These are phyloP conservation scores for Domatiomyces globalis DNA, from an alignment of 2,329 filamentous ascomycete species.

Conservation along the genomic window DNA sequence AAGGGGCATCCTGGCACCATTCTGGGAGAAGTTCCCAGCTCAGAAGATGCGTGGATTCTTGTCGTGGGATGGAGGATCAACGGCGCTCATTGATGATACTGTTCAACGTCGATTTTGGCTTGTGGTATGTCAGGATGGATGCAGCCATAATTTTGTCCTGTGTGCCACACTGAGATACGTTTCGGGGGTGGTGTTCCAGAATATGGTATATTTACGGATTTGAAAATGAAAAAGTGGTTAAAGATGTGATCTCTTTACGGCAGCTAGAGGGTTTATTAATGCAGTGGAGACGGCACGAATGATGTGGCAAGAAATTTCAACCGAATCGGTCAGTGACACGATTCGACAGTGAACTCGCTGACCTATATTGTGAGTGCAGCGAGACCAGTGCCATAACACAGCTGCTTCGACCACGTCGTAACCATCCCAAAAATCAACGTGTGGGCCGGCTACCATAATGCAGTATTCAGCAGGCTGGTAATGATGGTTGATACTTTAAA, in stretches of 20 bases:
- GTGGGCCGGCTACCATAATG: no score
- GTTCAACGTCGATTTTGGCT: constrained; percentile 11
- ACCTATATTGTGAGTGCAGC: no score
- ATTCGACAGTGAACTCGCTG: neutral
- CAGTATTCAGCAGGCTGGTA: no score
- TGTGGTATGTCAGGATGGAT: constrained; percentile 15
- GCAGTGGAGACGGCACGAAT: neutral
- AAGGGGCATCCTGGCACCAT: constrained; percentile 32
- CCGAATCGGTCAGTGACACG: neutral
- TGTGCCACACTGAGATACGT: neutral
- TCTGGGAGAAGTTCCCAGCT: constrained; percentile 26
- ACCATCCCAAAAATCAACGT: no score
- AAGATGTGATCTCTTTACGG: neutral
- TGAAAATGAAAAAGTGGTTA: no score
- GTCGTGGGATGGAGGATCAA: constrained; percentile 1
- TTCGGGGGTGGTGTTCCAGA: neutral
- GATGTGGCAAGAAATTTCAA: neutral
- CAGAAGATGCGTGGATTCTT: constrained; percentile 15
- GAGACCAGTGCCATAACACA: no score
- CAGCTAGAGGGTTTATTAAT: neutral
- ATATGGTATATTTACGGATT: neutral
- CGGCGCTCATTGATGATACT: constrained; percentile 6
- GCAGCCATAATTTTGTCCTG: constrained; percentile 1
- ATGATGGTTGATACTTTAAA: no score
- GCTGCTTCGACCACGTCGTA: no score